Conservation (phyloP, 2,329 filamentous ascomycete genomes). For the Neonectria coccinea region DNA sequence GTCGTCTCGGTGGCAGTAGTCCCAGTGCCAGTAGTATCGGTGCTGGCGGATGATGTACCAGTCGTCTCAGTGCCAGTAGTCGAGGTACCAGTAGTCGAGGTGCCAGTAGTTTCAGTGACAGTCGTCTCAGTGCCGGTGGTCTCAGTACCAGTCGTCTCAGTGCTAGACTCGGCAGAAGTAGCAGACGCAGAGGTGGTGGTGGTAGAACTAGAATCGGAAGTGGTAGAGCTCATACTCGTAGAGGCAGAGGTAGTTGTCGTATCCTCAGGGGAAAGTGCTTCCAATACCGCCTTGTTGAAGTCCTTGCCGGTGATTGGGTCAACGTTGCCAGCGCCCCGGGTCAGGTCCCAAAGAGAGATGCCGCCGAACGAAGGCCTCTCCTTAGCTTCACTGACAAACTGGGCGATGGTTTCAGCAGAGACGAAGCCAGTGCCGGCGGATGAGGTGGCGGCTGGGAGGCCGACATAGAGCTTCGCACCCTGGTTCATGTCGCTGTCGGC, state of each 20-base stretch:
- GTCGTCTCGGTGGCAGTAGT: too few species aligned
- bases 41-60: too few species aligned
- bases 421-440: constrained; percentile 52
- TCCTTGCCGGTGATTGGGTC: constrained; percentile 46
- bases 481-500: constrained; percentile 50
- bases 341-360: constrained; percentile 60
- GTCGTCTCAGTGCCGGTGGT: background rate
- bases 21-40: constrained; percentile 8
- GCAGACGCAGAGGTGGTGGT: constrained; percentile 32
- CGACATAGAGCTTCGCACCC: constrained; percentile 59
- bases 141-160: background rate
- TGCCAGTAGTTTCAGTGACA: background rate
- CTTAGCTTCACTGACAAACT: constrained; percentile 55
- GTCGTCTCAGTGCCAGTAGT: background rate
- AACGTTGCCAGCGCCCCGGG: constrained; percentile 48
- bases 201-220: constrained; percentile 16
- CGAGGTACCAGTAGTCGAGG: background rate
- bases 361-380: constrained; percentile 56
- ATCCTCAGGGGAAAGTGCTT: constrained; percentile 3
- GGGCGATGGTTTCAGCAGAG: constrained; percentile 47
- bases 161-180: constrained; percentile 16
- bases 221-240: constrained; percentile 21
- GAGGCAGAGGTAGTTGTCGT: constrained; percentile 32
- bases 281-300: constrained; percentile 48
- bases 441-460: constrained; percentile 51